A percentile compares a stretch with the other conserved stretches of the same genome.
Conservation (phyloP, 139 green algal genomes). For the Volvox reticuliferus region DNA sequence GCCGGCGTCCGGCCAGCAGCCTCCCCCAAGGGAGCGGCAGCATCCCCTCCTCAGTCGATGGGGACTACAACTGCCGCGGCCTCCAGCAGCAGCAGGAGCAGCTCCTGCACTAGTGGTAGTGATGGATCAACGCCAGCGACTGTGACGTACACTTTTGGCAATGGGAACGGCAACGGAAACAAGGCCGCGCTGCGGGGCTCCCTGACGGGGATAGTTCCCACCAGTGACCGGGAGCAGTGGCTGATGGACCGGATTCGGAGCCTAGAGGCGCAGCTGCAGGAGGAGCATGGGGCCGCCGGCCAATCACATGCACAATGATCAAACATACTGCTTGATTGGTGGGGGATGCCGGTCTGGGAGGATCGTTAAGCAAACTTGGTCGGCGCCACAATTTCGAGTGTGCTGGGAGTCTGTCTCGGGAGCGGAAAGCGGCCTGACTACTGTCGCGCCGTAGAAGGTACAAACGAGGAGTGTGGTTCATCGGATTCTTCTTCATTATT, state of each 20-base stretch:
- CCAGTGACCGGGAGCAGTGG: constrained; percentile 40
- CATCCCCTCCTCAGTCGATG: neutral
- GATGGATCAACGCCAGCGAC: neutral
- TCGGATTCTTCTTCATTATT: too few relatives aligned
- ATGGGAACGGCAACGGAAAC: constrained; percentile 18
- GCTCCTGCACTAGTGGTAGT: neutral
- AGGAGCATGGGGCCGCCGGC: neutral
- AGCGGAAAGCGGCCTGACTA: too few relatives aligned
- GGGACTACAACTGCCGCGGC: neutral
- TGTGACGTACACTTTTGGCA: constrained; percentile 32
- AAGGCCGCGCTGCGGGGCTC: neutral
- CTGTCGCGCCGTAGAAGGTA: too few relatives aligned
- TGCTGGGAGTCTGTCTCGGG: too few relatives aligned
- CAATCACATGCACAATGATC: neutral
- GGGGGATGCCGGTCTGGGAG: too few relatives aligned
- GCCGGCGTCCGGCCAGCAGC: neutral
- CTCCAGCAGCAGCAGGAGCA: neutral
- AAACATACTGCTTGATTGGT: too few relatives aligned
- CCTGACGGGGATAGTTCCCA: neutral
- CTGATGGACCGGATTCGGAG: constrained; percentile 57
- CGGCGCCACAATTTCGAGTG: too few relatives aligned
- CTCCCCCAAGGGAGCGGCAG: neutral
- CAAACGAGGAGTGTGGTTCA: too few relatives aligned
- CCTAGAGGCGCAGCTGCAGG: constrained; percentile 51
- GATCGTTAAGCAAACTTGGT: too few relatives aligned